Percentiles rank a stretch among this genome's conserved stretches.
Evolutionary conservation across 768 basidiomycete species (phyloP).

Genomic region (Amanita phalloides): DNA sequence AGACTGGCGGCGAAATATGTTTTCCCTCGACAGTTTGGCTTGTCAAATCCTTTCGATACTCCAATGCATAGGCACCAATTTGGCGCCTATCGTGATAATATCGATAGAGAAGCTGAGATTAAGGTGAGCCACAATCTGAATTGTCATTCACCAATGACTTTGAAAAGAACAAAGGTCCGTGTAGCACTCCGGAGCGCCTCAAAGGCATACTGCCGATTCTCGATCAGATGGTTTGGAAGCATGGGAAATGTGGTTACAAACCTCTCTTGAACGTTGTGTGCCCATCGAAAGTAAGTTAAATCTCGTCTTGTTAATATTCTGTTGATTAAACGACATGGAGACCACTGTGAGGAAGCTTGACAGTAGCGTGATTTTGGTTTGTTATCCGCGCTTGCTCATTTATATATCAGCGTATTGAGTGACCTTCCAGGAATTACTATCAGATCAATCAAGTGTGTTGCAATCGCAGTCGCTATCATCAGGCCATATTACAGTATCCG

Average conservation of each 20-base stretch:
- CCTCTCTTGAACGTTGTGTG: slow-evolving; percentile 56
- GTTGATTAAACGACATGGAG: neutral
- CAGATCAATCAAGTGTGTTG: slow-evolving; percentile 49
- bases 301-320: neutral
- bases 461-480: slow-evolving; percentile 38
- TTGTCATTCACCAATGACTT: neutral
- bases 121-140: slow-evolving; percentile 29
- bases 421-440: slow-evolving; percentile 55
- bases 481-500: slow-evolving; percentile 36
- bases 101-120: slow-evolving; percentile 60
- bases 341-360: neutral
- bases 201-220: slow-evolving; percentile 41
- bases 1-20: slow-evolving; percentile 73
- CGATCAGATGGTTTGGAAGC: slow-evolving; percentile 55
- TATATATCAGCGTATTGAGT: neutral
- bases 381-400: neutral
- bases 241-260: slow-evolving; percentile 61
- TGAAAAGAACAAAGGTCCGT: slow-evolving; percentile 26
- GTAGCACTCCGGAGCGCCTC: slow-evolving; percentile 69
- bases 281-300: slow-evolving; percentile 54
- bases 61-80: slow-evolving; percentile 11
- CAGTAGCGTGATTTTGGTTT: slow-evolving; percentile 4
- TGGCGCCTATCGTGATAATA: slow-evolving; percentile 36
- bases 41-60: slow-evolving; percentile 47
- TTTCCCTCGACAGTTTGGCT: slow-evolving; percentile 70